Conservation (phyloP, 805 yeast genomes). For the Sporopachydermia quercuum region DNA sequence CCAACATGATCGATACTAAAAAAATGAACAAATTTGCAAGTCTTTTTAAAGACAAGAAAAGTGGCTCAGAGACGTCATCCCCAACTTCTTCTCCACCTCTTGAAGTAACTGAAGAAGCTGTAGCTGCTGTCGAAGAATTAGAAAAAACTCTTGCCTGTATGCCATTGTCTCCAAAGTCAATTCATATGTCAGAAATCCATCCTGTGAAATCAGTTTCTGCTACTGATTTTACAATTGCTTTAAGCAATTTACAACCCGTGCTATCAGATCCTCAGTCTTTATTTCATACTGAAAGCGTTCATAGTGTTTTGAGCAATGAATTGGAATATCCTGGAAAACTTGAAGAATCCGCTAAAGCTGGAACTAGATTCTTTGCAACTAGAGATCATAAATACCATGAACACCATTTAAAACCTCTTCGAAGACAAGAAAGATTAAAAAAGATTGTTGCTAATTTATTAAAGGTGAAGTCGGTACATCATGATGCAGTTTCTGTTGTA, state of each 20-base stretch:
- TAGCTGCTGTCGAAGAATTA: too few species aligned
- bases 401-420: neutral
- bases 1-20: too few species aligned
- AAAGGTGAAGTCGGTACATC: neutral
- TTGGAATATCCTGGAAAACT: neutral
- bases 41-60: neutral
- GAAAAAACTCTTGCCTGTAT: too few species aligned
- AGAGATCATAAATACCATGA: neutral
- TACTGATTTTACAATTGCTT: neutral
- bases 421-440: neutral
- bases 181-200: neutral
- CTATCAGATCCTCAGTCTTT: neutral
- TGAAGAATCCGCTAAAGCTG: neutral
- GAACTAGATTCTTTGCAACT: neutral
- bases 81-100: neutral
- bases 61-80: neutral
- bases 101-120: neutral
- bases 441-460: neutral
- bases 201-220: slow-evolving; percentile 1
- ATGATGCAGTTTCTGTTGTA: neutral
- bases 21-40: neutral
- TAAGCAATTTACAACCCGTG: neutral
- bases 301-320: neutral
- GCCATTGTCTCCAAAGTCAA: neutral
- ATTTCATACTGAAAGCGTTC: too few species aligned